A percentile compares a stretch with the other conserved stretches of the same genome.
phyloP scores from a whole-genome alignment of 495 filamentous ascomycete species.

The Neurospora cerealis region DNA sequence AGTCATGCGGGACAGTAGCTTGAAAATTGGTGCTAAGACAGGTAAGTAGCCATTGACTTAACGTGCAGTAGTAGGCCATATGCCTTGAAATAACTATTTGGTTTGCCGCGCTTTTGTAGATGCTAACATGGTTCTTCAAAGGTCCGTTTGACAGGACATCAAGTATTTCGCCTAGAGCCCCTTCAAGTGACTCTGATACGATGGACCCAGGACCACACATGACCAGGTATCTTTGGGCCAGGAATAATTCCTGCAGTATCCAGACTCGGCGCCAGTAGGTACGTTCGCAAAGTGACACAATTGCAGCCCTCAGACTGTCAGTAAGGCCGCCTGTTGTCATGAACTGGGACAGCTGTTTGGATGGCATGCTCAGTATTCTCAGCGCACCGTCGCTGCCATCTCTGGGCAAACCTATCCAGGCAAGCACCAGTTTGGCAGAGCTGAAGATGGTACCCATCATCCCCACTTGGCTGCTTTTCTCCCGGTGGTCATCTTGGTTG shows the following conservation, averaged over 20 bases:
- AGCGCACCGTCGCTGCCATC: neutral
- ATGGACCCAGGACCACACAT: neutral
- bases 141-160: too few species aligned
- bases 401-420: neutral
- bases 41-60: neutral
- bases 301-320: neutral
- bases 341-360: neutral
- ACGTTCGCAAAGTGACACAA: neutral
- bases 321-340: neutral
- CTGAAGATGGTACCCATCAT: neutral
- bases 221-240: neutral
- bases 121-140: too few species aligned
- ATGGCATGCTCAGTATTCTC: neutral
- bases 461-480: neutral
- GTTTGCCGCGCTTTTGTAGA: neutral
- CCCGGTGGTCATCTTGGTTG: neutral
- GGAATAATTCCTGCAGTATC: neutral
- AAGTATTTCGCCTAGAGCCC: neutral
- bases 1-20: neutral
- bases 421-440: neutral
- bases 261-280: neutral
- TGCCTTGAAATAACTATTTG: neutral
- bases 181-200: neutral
- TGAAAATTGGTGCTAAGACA: rapidly evolving
- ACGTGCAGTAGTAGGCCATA: neutral